Percentiles rank a stretch among this genome's conserved stretches.
Evolutionary conservation across 352 stramenopile species (phyloP).

Genomic region (Pythium sukuiense): DNA sequence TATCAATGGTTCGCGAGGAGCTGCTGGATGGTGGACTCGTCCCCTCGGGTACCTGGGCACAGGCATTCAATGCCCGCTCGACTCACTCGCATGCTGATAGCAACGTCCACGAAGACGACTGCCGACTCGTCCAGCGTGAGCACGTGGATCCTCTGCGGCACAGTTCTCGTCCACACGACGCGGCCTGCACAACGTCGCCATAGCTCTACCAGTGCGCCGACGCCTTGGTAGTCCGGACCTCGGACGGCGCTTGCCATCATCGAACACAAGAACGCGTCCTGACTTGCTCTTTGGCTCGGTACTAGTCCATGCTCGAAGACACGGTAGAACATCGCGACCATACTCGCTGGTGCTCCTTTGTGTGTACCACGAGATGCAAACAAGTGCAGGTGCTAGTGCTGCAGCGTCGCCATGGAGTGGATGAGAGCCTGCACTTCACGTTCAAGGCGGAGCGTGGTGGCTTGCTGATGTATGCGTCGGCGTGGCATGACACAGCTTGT

Average conservation of each 20-base stretch:
- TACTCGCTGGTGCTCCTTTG: conserved; percentile 12
- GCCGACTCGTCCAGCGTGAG: conserved; percentile 38
- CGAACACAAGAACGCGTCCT: conserved; percentile 50
- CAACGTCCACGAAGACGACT: conserved; percentile 39
- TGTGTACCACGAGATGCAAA: conserved; percentile 15
- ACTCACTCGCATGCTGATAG: conserved; percentile 34
- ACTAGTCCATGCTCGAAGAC: conserved; percentile 37
- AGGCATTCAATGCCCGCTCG: conserved; percentile 41
- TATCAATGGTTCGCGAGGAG: conserved; percentile 37
- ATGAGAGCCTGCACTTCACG: not conserved
- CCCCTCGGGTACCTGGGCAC: conserved; percentile 35
- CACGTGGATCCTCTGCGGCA: conserved; percentile 31
- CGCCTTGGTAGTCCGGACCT: conserved; percentile 48
- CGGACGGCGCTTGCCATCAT: conserved; percentile 46
- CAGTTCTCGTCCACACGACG: conserved; percentile 36
- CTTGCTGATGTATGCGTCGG: conserved; percentile 37
- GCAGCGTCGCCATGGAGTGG: not conserved
- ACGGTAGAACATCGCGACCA: conserved; percentile 47
- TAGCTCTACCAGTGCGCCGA: conserved; percentile 47
- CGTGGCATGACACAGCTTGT: too few relatives aligned
- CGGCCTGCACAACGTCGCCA: conserved; percentile 44
- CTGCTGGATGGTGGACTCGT: conserved; percentile 44
- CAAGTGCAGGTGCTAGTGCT: conserved; percentile 1
- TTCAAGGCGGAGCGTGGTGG: conserved; percentile 6
- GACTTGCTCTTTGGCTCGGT: conserved; percentile 16